Evolutionary conservation across 1,284 basidiomycete species (phyloP).

Genomic region (Ustilago shanxiensis): DNA sequence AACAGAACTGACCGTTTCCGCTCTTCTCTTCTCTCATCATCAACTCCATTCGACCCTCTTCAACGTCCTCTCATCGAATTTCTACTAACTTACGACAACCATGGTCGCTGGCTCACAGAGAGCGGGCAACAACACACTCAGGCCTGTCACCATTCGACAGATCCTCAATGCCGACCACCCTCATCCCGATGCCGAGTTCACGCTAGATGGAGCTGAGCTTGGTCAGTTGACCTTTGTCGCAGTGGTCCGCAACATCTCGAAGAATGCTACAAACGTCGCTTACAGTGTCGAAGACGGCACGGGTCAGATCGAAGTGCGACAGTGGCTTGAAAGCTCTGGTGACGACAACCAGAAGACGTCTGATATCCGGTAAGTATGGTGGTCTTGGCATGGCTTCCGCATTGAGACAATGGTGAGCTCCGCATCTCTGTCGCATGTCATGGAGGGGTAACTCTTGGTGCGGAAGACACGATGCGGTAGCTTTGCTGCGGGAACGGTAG

Average conservation of each 20-base stretch:
- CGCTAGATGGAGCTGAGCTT: constrained; percentile 83
- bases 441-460: no score
- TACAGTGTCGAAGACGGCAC: constrained; percentile 91
- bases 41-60: background rate
- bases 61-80: background rate
- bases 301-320: constrained; percentile 85
- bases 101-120: constrained; percentile 29
- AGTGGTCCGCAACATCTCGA: constrained; percentile 79
- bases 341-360: constrained; percentile 71
- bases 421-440: no score
- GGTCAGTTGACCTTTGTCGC: constrained; percentile 87
- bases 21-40: background rate
- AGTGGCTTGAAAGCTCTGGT: constrained; percentile 83
- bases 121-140: constrained; percentile 72
- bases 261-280: constrained; percentile 83
- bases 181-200: constrained; percentile 89
- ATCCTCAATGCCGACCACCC: constrained; percentile 82
- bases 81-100: background rate
- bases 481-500: background rate
- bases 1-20: background rate
- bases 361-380: constrained; percentile 57
- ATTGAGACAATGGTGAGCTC: background rate
- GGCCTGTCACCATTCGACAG: constrained; percentile 88
- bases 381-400: background rate
- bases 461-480: background rate